phyloP scores from a whole-genome alignment of 805 yeast species.

The Brettanomyces nanus region DNA sequence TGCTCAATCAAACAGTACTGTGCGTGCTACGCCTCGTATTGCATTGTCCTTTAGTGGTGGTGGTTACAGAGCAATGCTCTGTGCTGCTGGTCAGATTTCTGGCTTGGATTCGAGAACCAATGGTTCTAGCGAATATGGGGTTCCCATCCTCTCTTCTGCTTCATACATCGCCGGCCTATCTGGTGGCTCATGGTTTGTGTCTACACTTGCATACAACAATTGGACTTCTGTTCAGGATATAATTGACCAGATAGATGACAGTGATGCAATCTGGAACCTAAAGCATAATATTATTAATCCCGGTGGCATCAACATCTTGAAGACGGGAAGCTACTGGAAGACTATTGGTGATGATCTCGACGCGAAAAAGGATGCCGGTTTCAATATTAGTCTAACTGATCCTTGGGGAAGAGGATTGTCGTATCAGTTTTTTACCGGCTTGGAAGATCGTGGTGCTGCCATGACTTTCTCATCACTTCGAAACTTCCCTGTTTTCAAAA shows the following conservation, averaged over 20 bases:
- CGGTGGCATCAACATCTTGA: constrained; percentile 51
- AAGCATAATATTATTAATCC: constrained; percentile 51
- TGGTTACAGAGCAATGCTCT: constrained; percentile 82
- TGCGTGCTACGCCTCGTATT: constrained; percentile 30
- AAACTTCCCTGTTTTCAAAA: constrained; percentile 50
- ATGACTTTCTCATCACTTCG: constrained; percentile 50
- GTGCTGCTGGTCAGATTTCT: constrained; percentile 76
- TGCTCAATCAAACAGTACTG: constrained; percentile 25
- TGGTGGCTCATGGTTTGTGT: constrained; percentile 81
- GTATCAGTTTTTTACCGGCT: constrained; percentile 59
- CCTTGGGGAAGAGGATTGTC: constrained; percentile 75
- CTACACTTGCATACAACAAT: constrained; percentile 59
- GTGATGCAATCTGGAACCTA: constrained; percentile 60
- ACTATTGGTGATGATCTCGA: constrained; percentile 45
- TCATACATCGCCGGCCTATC: constrained; percentile 71
- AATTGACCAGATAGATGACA: constrained; percentile 29
- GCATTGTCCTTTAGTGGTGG: constrained; percentile 75
- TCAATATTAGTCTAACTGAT: constrained; percentile 59
- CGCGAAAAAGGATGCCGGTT: constrained; percentile 56
- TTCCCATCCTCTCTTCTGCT: constrained; percentile 69
- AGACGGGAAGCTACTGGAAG: constrained; percentile 44
- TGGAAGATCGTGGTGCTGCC: constrained; percentile 56
- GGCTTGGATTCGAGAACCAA: constrained; percentile 71
- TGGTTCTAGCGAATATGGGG: constrained; percentile 40
- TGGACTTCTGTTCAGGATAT: constrained; percentile 66